phyloP scores from a whole-genome alignment of 2,329 filamentous ascomycete species.

The Sporothrix pseudoabietina region DNA sequence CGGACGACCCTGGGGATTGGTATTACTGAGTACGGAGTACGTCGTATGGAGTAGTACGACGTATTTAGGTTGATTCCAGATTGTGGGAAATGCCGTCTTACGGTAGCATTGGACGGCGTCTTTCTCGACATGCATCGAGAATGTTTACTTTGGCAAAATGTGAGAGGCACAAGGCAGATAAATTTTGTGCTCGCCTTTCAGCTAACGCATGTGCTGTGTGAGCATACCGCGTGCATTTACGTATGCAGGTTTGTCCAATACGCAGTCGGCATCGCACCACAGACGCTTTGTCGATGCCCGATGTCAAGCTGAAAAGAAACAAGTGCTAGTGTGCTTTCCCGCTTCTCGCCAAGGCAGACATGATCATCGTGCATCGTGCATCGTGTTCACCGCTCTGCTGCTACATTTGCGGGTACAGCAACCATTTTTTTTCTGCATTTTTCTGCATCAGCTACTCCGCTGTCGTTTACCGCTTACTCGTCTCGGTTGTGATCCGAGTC shows the following conservation, averaged over 20 bases:
- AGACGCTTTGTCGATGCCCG: not conserved
- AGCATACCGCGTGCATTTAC: not conserved
- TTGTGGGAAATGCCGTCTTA: not conserved
- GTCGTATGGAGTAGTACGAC: not conserved
- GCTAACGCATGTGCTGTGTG: not conserved
- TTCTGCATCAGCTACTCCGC: slow-evolving; percentile 3
- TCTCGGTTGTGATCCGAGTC: not conserved
- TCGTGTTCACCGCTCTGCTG: not conserved
- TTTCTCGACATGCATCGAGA: not conserved
- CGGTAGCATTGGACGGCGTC: not conserved
- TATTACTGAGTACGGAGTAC: not conserved
- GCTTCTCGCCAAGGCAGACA: not conserved
- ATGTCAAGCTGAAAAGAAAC: slow-evolving; percentile 11
- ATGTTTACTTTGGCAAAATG: not conserved
- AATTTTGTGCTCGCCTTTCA: not conserved
- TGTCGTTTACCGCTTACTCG: not conserved
- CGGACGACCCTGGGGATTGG: not conserved
- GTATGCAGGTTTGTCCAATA: not conserved
- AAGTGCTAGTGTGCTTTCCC: no score
- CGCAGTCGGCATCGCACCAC: not conserved
- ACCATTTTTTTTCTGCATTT: not conserved
- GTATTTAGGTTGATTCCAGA: not conserved
- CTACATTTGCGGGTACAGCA: slow-evolving; percentile 4
- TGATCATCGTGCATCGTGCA: not conserved
- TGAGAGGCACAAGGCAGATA: not conserved